A percentile compares a stretch with the other conserved stretches of the same genome.
Evolutionary conservation across 805 yeast genomes (phyloP).

Genomic region (Monosporozyma yasuniensis): DNA sequence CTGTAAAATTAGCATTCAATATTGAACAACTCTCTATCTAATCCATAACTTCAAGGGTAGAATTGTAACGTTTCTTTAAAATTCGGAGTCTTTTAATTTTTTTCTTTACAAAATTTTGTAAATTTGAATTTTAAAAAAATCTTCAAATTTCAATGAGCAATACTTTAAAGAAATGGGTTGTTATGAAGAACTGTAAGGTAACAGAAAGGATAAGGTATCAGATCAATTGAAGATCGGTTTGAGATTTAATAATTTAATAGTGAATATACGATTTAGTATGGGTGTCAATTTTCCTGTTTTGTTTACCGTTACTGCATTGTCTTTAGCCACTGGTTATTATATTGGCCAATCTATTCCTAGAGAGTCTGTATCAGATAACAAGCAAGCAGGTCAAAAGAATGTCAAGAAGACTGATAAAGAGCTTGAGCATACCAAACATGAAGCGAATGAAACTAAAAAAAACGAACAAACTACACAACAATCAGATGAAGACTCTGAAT

Average conservation of each 20-base stretch:
- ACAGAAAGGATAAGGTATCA: neutral
- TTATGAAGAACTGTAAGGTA: neutral
- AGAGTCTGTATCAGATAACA: neutral
- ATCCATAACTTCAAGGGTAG: neutral
- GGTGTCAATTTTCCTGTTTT: conserved; percentile 11
- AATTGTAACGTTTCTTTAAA: neutral
- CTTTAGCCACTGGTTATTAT: conserved; percentile 25
- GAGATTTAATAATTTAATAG: neutral
- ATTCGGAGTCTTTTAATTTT: neutral
- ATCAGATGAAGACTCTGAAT: conserved; percentile 25
- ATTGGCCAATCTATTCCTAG: conserved; percentile 19
- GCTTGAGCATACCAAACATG: conserved; percentile 6
- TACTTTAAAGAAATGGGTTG: neutral
- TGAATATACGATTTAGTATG: conserved; percentile 3
- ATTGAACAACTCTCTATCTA: too few species aligned
- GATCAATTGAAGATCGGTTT: neutral
- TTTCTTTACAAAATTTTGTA: neutral
- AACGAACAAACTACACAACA: too few species aligned
- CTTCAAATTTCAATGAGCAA: neutral
- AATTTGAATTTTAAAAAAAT: too few species aligned
- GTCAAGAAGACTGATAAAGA: conserved; percentile 12
- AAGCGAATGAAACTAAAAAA: too few species aligned
- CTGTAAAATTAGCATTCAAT: too few species aligned
- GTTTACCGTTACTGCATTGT: conserved; percentile 22
- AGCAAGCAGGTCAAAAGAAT: conserved; percentile 7